phyloP scores from a whole-genome alignment of 2,329 filamentous ascomycete species.

The Penicillium sp. region DNA sequence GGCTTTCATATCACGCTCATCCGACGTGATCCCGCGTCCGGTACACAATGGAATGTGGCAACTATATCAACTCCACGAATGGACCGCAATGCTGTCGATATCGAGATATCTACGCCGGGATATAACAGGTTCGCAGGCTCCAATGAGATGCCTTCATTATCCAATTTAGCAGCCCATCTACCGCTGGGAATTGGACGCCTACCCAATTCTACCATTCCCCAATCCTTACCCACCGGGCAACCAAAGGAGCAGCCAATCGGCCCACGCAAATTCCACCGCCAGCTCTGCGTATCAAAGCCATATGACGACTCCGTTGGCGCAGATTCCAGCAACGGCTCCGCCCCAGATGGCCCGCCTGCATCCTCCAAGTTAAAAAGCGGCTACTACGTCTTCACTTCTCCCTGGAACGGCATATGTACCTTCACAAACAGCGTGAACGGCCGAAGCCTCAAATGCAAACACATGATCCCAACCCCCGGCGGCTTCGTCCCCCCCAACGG shows the following conservation, averaged over 20 bases:
- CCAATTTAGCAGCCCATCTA: conserved; percentile 28
- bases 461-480: conserved; percentile 54
- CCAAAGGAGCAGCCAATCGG: conserved; percentile 17
- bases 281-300: conserved; percentile 33
- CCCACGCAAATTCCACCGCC: conserved; percentile 33
- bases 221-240: conserved; percentile 7
- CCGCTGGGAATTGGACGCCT: conserved; percentile 26
- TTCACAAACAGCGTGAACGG: conserved; percentile 78
- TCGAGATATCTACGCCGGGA: conserved; percentile 59
- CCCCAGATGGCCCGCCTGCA: conserved; percentile 1
- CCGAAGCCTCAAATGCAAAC: conserved; percentile 70
- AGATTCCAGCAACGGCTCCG: conserved; percentile 10
- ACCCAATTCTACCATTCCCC: conserved; percentile 11
- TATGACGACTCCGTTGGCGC: conserved; percentile 11
- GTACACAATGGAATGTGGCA: conserved; percentile 73
- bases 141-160: conserved; percentile 36
- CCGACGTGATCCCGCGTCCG: conserved; percentile 67
- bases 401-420: conserved; percentile 84
- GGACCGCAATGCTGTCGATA: conserved; percentile 41
- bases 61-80: conserved; percentile 51
- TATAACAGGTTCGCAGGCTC: conserved; percentile 57
- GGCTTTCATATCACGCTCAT: conserved; percentile 58
- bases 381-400: conserved; percentile 73
- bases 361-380: conserved; percentile 37
- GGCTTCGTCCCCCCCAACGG: conserved; percentile 20